Evolutionary conservation across 2,329 filamentous ascomycete genomes (phyloP).

Genomic region (Fonsecaea pedrosoi): DNA sequence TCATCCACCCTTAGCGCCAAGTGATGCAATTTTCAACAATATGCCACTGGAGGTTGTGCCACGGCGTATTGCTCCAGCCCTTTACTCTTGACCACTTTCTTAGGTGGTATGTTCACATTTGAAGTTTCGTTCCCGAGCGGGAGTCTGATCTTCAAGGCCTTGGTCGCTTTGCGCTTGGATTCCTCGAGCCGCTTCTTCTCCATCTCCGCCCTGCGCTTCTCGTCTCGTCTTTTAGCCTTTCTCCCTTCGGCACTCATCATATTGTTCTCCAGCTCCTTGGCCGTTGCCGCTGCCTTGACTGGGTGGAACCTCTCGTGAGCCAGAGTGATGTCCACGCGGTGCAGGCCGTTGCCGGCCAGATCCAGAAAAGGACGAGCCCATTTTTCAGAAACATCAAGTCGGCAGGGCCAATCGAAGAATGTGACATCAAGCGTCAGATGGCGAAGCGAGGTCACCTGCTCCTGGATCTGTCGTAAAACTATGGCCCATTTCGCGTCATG

Average conservation of each 20-base stretch:
- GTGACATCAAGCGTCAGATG: conserved; percentile 33
- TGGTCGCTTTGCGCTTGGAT: conserved; percentile 27
- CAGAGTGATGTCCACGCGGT: conserved; percentile 31
- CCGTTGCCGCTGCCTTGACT: conserved; percentile 16
- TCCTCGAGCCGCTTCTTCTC: conserved; percentile 32
- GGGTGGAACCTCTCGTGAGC: conserved; percentile 35
- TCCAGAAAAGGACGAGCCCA: conserved; percentile 34
- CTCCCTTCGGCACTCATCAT: conserved; percentile 39
- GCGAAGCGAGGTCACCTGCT: conserved; percentile 30
- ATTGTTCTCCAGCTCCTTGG: conserved; percentile 33
- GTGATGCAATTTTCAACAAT: conserved; percentile 14
- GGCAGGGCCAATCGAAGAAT: conserved; percentile 38
- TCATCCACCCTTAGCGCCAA: not conserved
- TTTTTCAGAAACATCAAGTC: conserved; percentile 26
- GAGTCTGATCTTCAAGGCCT: conserved; percentile 39
- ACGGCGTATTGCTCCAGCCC: conserved; percentile 35
- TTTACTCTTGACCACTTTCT: conserved; percentile 32
- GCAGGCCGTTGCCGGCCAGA: conserved; percentile 32
- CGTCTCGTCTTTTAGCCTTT: conserved; percentile 29
- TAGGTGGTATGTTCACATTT: conserved; percentile 13
- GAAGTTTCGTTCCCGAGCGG: conserved; percentile 16
- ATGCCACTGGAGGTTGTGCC: conserved; percentile 24
- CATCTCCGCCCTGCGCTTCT: conserved; percentile 20
- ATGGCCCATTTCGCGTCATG: conserved; percentile 38
- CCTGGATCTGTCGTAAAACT: conserved; percentile 28